Percentiles rank a stretch among this genome's conserved stretches.
phyloP scores from a whole-genome alignment of 2,329 filamentous ascomycete genomes.

The Pseudofabraea citricarpa region DNA sequence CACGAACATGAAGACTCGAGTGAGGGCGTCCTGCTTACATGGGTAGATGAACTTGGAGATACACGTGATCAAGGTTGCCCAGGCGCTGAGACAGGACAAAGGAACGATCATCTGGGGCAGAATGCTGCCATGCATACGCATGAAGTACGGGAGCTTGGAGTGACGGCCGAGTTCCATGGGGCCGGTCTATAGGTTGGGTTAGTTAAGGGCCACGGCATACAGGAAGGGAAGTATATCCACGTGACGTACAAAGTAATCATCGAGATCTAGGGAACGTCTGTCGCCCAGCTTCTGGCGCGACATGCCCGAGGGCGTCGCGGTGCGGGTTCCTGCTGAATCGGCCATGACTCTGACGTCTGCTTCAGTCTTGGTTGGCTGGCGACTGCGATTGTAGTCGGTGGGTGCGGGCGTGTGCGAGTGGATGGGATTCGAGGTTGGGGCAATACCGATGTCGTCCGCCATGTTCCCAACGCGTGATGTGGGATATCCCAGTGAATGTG shows the following conservation, averaged over 20 bases:
- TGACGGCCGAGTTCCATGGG: conserved; percentile 68
- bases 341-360: not conserved
- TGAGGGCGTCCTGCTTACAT: conserved; percentile 1
- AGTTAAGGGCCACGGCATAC: conserved; percentile 1
- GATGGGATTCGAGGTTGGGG: too few relatives aligned
- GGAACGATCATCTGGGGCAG: conserved; percentile 71
- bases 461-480: too few relatives aligned
- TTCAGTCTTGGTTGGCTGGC: not conserved
- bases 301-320: not conserved
- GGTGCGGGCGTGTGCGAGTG: too few relatives aligned
- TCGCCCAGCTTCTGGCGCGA: not conserved
- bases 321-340: not conserved
- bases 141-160: conserved; percentile 71
- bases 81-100: conserved; percentile 53
- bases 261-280: not conserved
- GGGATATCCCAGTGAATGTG: too few relatives aligned
- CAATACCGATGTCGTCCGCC: too few relatives aligned
- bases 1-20: too few relatives aligned
- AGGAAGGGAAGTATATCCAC: not conserved
- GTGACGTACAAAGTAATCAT: not conserved
- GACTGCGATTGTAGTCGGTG: too few relatives aligned
- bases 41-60: conserved; percentile 9
- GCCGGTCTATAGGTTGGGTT: conserved; percentile 30
- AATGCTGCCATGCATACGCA: conserved; percentile 73
- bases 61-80: conserved; percentile 61